Conservation (phyloP, 768 basidiomycete species). For the Suillus americanus region DNA sequence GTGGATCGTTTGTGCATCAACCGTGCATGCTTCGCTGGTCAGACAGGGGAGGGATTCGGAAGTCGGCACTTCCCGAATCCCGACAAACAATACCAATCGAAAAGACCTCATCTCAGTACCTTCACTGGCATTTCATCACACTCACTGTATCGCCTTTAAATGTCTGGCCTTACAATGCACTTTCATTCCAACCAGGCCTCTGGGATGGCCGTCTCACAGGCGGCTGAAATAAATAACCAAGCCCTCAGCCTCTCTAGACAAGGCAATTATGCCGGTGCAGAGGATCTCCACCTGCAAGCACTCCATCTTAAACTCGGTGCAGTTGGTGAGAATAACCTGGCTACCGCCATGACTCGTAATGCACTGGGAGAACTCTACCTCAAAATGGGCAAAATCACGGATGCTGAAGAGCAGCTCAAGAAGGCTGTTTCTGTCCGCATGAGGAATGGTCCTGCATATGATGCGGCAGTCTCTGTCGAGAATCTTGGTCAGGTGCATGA, state of each 20-base stretch:
- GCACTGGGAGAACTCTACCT: conserved; percentile 37
- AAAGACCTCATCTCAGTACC: neutral
- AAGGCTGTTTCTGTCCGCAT: conserved; percentile 31
- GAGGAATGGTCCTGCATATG: conserved; percentile 22
- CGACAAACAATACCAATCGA: neutral
- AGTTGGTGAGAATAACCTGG: conserved; percentile 21
- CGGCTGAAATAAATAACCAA: conserved; percentile 21
- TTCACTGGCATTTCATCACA: neutral
- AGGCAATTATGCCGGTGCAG: conserved; percentile 30
- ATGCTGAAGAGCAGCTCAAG: conserved; percentile 37
- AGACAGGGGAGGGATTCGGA: neutral
- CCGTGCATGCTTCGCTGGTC: too few species aligned
- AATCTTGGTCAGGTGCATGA: conserved; percentile 39
- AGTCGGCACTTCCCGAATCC: neutral
- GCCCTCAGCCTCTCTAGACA: conserved; percentile 16
- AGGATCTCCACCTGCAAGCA: conserved; percentile 30
- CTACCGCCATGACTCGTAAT: conserved; percentile 34
- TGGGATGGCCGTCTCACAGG: conserved; percentile 8
- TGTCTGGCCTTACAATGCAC: neutral
- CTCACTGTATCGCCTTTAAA: neutral
- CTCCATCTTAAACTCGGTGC: conserved; percentile 28
- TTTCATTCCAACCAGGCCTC: conserved; percentile 9
- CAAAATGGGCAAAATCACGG: conserved; percentile 32
- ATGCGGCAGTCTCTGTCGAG: conserved; percentile 38
- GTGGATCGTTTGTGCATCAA: neutral